Evolutionary conservation across 1,284 basidiomycete species (phyloP).

Genomic region (Rhodotorula sp.): DNA sequence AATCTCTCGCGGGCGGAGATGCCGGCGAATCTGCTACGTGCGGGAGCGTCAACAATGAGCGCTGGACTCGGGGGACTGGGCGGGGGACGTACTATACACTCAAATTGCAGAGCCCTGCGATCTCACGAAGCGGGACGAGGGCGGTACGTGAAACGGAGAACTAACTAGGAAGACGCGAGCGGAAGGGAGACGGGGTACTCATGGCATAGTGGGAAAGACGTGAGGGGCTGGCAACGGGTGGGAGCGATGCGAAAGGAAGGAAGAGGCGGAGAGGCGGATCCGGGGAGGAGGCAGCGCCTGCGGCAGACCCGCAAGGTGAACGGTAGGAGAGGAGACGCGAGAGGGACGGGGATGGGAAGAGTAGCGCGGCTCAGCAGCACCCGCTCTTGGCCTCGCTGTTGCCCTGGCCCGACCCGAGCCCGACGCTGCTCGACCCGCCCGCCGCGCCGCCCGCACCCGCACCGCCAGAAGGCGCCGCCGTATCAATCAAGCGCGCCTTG

Average conservation of each 20-base stretch:
- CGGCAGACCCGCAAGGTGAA: no score
- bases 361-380: constrained; percentile 33
- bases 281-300: no score
- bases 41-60: no score
- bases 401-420: constrained; percentile 9
- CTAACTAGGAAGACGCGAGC: background rate
- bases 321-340: background rate
- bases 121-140: background rate
- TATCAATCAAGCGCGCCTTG: constrained; percentile 95
- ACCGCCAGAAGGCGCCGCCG: constrained; percentile 48
- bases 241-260: no score
- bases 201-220: background rate
- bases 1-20: no score
- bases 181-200: no score
- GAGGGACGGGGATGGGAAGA: background rate
- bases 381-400: constrained; percentile 34
- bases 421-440: constrained; percentile 15
- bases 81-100: background rate
- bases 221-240: no score
- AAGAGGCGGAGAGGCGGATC: background rate
- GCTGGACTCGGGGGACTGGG: background rate
- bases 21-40: no score
- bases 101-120: background rate
- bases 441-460: constrained; percentile 25
- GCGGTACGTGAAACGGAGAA: background rate